A percentile compares a stretch with the other conserved stretches of the same genome.
phyloP scores from a whole-genome alignment of 306 rosid species.

The Ormosia semicastrata region DNA sequence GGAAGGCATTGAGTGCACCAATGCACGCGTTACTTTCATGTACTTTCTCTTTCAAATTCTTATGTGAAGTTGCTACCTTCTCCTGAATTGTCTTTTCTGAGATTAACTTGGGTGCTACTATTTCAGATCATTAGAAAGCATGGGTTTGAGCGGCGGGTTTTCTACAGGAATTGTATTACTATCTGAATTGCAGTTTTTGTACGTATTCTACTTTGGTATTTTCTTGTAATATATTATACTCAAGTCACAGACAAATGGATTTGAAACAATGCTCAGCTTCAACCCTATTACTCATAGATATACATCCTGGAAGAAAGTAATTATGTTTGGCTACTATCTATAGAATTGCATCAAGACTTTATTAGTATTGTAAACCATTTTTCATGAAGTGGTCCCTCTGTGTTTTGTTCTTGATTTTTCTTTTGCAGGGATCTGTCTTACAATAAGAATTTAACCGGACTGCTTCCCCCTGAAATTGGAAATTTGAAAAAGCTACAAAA shows the following conservation, averaged over 20 bases:
- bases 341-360: neutral
- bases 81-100: neutral
- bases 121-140: conserved; percentile 54
- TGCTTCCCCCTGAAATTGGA: conserved; percentile 52
- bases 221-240: conserved; percentile 1
- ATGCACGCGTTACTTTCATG: conserved; percentile 38
- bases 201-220: conserved; percentile 23
- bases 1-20: conserved; percentile 41
- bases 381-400: neutral
- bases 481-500: conserved; percentile 46
- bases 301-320: neutral
- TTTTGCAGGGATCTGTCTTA: conserved; percentile 63
- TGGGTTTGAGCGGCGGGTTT: conserved; percentile 49
- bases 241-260: neutral
- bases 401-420: conserved; percentile 23
- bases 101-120: conserved; percentile 5
- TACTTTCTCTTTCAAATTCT: conserved; percentile 26
- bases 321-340: neutral
- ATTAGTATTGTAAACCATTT: neutral
- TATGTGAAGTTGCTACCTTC: conserved; percentile 6
- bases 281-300: neutral
- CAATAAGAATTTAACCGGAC: conserved; percentile 48
- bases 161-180: conserved; percentile 49
- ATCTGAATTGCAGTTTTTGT: conserved; percentile 52
- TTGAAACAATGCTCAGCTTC: neutral